Evolutionary conservation across 345 rosid genomes (phyloP), one percentile per base, ranked within the genome.

Genomic region (Dovyalis caffra): DNA sequence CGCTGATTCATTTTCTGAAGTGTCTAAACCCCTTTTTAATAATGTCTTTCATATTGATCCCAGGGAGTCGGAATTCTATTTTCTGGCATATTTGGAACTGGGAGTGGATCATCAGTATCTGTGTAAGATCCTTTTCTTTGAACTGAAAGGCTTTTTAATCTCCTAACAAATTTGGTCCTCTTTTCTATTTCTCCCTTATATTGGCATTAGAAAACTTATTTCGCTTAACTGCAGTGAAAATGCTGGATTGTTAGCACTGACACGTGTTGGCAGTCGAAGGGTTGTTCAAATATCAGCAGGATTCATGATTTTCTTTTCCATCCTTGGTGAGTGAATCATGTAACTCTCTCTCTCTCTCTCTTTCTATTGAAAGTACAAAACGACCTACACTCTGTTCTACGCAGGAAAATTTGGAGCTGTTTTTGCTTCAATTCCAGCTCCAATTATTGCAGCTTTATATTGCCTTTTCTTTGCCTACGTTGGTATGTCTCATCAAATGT

Each of bases 251-350:
- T 83, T 95, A 69, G 99, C 99, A 31, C 70, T 92, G 62, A 95
- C 99, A 15, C 89, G 86, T 0, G 92, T 95, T 51, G 99, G 99
- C 66, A 94, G 97, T 76, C 77, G 99, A 83, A 89, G 99, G 62
- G 99, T 94, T 21, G 92, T 94, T 69, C 99, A 95, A 76, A 95
- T 95, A 71, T 88, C 99, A 47, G 97, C 97, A 0, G 94, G 86
- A 35, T 92, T 95, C 83, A 95, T 95, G 99, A 91, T 95, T 47
- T 95, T 95, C 87, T 95, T 95, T 85, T 95, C 99, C 40, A 85
- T 92, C 49, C 92, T 91, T 0, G 97, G 97, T 89, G 73, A 80
- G 89, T 69, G 6, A 37, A 71, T 20, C 49, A 69, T 57, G 69
- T 12, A 8, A 40, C 63, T 25, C 35, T 53, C 66, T 31, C 26